These are phyloP conservation scores for Boletus rufocinnamomeus DNA, from an alignment of 768 basidiomycete genomes.

Conservation along the genomic window DNA sequence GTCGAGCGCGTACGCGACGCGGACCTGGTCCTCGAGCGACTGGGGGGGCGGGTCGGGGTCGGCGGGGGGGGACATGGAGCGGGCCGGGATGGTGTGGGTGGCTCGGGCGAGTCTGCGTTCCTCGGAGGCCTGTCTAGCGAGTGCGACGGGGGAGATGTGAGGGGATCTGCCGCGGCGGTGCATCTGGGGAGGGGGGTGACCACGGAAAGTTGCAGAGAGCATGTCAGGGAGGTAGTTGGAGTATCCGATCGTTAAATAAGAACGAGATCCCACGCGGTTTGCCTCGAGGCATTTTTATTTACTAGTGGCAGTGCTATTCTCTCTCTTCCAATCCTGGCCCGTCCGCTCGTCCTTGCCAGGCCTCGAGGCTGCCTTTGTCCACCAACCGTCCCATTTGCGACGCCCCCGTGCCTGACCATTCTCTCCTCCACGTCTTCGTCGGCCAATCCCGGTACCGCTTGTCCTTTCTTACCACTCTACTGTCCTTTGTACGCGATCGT, in stretches of 20 bases:
- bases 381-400: neutral
- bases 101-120: conserved; percentile 32
- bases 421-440: neutral
- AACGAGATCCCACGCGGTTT: neutral
- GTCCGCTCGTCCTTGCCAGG: no score
- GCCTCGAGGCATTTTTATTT: conserved; percentile 5
- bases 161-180: conserved; percentile 45
- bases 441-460: neutral
- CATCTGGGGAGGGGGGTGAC: conserved; percentile 25
- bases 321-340: no score
- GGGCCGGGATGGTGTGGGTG: neutral
- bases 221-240: neutral
- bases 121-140: conserved; percentile 45
- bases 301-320: no score
- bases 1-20: conserved; percentile 66
- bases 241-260: neutral
- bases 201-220: conserved; percentile 32
- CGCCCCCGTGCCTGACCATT: neutral
- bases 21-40: conserved; percentile 63
- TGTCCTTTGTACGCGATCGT: neutral
- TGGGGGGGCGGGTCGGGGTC: conserved; percentile 19
- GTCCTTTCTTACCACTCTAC: neutral
- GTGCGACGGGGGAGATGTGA: conserved; percentile 42
- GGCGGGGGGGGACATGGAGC: neutral
- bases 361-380: conserved; percentile 7